Percentiles rank a stretch among this genome's conserved stretches.
Evolutionary conservation across 1,284 basidiomycete genomes (phyloP).

Genomic region (Tausonia pullulans): DNA sequence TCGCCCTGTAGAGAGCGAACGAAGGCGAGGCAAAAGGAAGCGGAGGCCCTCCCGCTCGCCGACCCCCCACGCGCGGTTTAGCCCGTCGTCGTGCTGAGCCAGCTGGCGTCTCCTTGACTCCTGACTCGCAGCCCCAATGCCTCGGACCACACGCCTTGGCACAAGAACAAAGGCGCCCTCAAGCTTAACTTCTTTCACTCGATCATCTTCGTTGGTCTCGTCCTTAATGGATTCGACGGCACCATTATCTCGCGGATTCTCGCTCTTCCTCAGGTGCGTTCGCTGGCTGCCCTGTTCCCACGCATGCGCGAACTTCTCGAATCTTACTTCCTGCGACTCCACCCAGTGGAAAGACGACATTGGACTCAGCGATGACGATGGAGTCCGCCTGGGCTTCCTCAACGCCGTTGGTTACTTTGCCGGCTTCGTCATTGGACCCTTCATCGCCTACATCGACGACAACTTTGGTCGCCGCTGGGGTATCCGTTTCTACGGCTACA

Average conservation of each 20-base stretch:
- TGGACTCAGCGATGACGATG: too few species aligned
- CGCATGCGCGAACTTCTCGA: too few species aligned
- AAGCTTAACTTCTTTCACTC: conserved; percentile 37
- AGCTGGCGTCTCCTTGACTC: too few species aligned
- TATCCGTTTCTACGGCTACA: conserved; percentile 36
- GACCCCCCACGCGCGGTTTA: too few species aligned
- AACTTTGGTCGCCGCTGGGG: conserved; percentile 33
- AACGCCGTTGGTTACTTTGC: conserved; percentile 32
- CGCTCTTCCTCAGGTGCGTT: neutral
- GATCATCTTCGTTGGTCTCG: conserved; percentile 36
- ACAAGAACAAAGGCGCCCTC: conserved; percentile 30
- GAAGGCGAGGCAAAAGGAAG: too few species aligned
- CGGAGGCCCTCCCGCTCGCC: too few species aligned
- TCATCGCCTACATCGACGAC: conserved; percentile 35
- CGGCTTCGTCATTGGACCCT: conserved; percentile 32
- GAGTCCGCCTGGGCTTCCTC: conserved; percentile 28
- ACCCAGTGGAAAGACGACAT: too few species aligned
- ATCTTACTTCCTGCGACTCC: too few species aligned
- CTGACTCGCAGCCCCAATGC: conserved; percentile 21
- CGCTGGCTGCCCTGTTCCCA: too few species aligned
- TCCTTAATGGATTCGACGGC: conserved; percentile 37
- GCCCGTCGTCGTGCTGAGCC: too few species aligned
- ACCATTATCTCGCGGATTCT: conserved; percentile 33
- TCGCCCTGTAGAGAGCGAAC: too few species aligned
- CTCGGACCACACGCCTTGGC: conserved; percentile 29